phyloP scores from a whole-genome alignment of 176 grass and related monocot species.

The Oryza glaberrima region DNA sequence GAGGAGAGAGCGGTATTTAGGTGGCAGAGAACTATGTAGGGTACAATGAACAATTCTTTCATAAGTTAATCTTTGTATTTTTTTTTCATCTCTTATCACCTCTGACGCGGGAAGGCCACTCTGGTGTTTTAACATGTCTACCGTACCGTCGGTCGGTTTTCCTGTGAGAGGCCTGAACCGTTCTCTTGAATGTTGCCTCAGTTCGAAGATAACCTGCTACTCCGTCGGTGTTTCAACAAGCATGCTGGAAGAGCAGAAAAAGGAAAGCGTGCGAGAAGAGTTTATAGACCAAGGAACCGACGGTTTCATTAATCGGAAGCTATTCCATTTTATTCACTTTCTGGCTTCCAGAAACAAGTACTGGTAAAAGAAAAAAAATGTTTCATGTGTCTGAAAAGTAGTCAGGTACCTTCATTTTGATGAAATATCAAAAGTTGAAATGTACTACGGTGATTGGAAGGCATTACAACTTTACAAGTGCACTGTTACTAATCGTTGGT shows the following conservation, averaged over 20 bases:
- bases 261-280: no score
- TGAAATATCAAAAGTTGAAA: neutral
- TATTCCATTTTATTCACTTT: no score
- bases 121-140: neutral
- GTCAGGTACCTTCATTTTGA: neutral
- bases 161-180: no score
- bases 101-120: neutral
- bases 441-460: neutral
- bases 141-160: no score
- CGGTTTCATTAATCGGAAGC: no score
- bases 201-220: neutral
- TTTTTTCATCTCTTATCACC: neutral
- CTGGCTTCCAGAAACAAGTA: no score
- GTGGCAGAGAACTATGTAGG: constrained; percentile 26
- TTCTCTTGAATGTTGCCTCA: neutral
- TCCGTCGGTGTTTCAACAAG: neutral
- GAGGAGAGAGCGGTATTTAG: neutral
- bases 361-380: neutral
- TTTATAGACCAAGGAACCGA: no score
- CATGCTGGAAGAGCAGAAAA: no score
- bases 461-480: no score
- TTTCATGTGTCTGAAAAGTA: neutral
- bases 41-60: constrained; percentile 27
- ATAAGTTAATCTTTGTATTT: constrained; percentile 49
- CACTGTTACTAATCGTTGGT: neutral